These are phyloP conservation scores for Termitomyces sp. DNA, from an alignment of 768 basidiomycete genomes.

Conservation along the genomic window DNA sequence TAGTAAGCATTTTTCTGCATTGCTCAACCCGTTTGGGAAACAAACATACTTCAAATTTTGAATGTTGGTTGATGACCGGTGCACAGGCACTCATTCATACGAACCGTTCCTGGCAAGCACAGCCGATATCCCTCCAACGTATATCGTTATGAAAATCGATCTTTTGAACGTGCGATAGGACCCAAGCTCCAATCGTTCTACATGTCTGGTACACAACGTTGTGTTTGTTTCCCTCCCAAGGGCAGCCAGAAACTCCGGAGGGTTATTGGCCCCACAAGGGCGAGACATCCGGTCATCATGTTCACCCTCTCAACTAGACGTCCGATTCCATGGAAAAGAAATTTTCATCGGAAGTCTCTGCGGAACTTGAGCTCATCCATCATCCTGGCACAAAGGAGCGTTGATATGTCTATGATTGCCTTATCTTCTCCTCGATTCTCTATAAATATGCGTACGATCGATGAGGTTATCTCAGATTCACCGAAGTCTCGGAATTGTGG, in stretches of 20 bases:
- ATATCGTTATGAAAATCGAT: neutral
- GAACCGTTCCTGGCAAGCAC: neutral
- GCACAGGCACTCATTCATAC: neutral
- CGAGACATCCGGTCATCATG: neutral
- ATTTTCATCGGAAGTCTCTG: neutral
- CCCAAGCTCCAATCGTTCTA: too few relatives aligned
- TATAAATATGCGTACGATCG: slow-evolving; percentile 3
- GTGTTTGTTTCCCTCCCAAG: neutral
- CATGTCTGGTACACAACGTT: neutral
- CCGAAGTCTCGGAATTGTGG: slow-evolving; percentile 8
- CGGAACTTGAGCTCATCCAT: neutral
- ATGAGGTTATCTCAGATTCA: slow-evolving; percentile 6
- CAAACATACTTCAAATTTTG: neutral
- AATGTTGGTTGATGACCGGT: neutral
- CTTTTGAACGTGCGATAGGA: neutral
- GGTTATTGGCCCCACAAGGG: neutral
- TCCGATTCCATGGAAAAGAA: neutral
- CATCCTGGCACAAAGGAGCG: neutral
- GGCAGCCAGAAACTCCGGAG: too few relatives aligned
- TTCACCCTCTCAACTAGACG: too few relatives aligned
- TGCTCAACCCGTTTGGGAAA: neutral
- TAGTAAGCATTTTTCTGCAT: neutral
- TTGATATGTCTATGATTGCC: slow-evolving; percentile 1
- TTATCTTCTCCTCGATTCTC: neutral
- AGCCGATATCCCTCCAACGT: neutral